Evolutionary conservation across 2,329 filamentous ascomycete genomes (phyloP), one percentile per base, ranked within the genome.

Genomic region (Diaporthe nobilis): DNA sequence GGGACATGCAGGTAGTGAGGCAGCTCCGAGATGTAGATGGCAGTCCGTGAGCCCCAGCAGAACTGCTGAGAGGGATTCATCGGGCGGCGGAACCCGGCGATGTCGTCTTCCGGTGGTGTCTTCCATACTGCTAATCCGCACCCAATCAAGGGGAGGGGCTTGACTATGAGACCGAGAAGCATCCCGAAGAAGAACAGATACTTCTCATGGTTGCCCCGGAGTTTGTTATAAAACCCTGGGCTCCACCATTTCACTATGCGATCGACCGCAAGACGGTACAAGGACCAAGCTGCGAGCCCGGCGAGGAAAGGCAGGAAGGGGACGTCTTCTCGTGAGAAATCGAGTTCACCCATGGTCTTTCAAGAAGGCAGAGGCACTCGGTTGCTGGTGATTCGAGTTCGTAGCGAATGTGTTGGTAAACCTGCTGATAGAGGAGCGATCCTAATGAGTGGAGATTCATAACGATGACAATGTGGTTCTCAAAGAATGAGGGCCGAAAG

Each of bases 41-140:
- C 72, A 6, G 77, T 77, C 15, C 79, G 79, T 25, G 77, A 77
- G 2, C 78, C 79, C 79, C 77, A 80, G 72, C 79, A 80, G 63
- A 75, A 77, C 44, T 80, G 79, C 58, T 80, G 78, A 3, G 71
- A 76, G 9, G 60, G 53, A 60, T 73, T 79, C 34, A 79, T 75
- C 7, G 79, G 75, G 10, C 75, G 57, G 22, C 70, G 73, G 37
- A 79, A 72, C 34, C 79, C 78, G 20, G 72, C 58, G 47, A 80
- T 72, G 65, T 80, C 79, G 39, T 77, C 77, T 67, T 78, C 72
- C n/a, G 79, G 73, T 0, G 78, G 44, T 3, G 78, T 79, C 15
- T 76, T 77, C 72, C 78, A 74, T 17, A 77, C 65, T 3, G 79
- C 78, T 7, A 77, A 57, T n/a, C 68, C 65, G 31, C 79, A 80